Evolutionary conservation across 73 alveolate genomes (phyloP).

Genomic region (Paramecium bursaria): DNA sequence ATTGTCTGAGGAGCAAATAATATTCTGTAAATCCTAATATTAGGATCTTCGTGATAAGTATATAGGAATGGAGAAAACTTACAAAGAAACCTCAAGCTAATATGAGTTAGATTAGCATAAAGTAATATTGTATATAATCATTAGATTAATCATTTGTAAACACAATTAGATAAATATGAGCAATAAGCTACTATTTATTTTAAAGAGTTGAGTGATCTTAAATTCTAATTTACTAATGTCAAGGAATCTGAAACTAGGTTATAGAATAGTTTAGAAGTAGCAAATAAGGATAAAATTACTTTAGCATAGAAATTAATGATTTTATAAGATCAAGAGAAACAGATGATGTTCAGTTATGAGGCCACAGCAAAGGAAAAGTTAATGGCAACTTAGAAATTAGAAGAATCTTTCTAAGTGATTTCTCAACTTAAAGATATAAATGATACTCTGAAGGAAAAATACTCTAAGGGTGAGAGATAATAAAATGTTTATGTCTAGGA

Average conservation of each 20-base stretch:
- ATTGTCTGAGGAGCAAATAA: too few species aligned
- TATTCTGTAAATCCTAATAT: too few species aligned
- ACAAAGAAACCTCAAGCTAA: too few species aligned
- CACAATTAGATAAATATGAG: conserved; percentile 34
- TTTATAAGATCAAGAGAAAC: conserved; percentile 17
- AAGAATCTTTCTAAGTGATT: conserved; percentile 34
- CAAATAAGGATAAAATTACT: neutral
- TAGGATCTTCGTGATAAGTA: too few species aligned
- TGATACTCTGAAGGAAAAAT: neutral
- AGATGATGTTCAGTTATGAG: neutral
- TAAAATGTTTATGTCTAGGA: neutral
- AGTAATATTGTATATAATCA: conserved; percentile 26
- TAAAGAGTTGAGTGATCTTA: neutral
- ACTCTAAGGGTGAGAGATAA: neutral
- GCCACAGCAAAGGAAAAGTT: neutral
- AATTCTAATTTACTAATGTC: neutral
- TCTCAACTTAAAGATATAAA: conserved; percentile 11
- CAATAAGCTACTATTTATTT: neutral
- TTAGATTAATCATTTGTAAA: conserved; percentile 9
- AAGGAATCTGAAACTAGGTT: neutral
- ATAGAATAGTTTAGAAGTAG: neutral
- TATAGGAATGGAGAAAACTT: too few species aligned
- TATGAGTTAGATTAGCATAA: too few species aligned
- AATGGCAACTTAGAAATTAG: conserved; percentile 3
- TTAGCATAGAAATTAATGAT: neutral